These are phyloP conservation scores for Pseudogymnoascus sp. DNA, from an alignment of 2,329 filamentous ascomycete genomes.

Conservation along the genomic window DNA sequence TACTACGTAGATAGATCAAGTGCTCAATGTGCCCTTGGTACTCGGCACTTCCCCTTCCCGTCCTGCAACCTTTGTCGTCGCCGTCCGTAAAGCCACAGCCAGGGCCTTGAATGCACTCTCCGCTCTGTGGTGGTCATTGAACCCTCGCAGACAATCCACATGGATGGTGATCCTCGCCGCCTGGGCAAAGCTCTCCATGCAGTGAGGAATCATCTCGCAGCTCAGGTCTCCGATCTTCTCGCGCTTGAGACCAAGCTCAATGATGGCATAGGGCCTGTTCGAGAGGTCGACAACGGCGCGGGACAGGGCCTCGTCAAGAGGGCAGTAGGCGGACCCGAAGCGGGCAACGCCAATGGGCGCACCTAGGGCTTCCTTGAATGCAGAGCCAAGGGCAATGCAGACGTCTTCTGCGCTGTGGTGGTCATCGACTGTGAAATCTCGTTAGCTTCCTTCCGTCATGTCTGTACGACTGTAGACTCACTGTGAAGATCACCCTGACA, in stretches of 20 bases:
- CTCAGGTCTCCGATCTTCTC: constrained; percentile 93
- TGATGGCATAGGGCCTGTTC: constrained; percentile 79
- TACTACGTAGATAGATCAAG: constrained; percentile 32
- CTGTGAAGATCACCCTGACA: constrained; percentile 89
- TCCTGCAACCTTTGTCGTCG: constrained; percentile 67
- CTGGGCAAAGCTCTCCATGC: constrained; percentile 88
- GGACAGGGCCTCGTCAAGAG: constrained; percentile 90
- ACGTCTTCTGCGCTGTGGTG: constrained; percentile 97
- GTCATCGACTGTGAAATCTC: constrained; percentile 68
- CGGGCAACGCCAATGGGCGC: constrained; percentile 75
- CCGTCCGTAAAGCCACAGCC: constrained; percentile 75
- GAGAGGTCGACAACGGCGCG: constrained; percentile 92
- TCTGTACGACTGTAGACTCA: constrained; percentile 39
- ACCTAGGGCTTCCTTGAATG: constrained; percentile 76
- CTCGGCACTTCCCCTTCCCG: constrained; percentile 90
- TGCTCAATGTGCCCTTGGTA: constrained; percentile 84
- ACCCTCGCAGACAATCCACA: constrained; percentile 82
- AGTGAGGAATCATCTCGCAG: constrained; percentile 96
- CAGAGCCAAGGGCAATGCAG: constrained; percentile 81
- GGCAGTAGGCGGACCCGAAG: constrained; percentile 87
- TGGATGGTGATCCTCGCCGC: constrained; percentile 87
- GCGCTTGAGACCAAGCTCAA: constrained; percentile 76
- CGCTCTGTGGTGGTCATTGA: constrained; percentile 92
- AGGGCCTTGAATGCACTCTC: constrained; percentile 97
- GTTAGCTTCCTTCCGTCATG: not conserved